Base-by-base conservation (phyloP, 768 basidiomycete genomes). In the Termitomyces sp. region DNA sequence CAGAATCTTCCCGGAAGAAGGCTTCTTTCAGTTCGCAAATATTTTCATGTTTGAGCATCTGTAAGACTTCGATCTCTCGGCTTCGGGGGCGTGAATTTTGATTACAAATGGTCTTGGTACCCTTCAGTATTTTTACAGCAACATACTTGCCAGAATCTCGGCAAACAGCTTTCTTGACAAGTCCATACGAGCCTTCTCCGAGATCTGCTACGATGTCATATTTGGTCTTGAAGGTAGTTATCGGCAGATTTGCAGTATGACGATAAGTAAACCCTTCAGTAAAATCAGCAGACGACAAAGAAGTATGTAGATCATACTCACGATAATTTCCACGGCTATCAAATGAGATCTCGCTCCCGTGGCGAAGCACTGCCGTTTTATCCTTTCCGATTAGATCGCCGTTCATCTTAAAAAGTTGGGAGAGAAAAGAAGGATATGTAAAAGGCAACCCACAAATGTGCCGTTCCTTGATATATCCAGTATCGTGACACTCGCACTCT, bases 161-260 rank as follows among this genome's bases (percentile, higher is more conserved):
- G 62, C 84, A 79, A 44, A 94, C 74, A 1, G 90, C 93, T 67
- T 88, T 89, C 74, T 85, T 81, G 27, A 98, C 96, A 14, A 86
- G 87, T 7, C 94, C 96, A 67, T 95, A 98, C 3, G 92, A 86
- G 7, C 96, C 96, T 61, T 86, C 86, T 51, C 96, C 96, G 4
- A 98, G 81, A 67, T 89, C 83, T 51, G 74, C 67, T 34, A 77
- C 73, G 39, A 90, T 63, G 60, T 90, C 88, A 66, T 91, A 91
- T 53, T 76, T 71, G 0, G 78, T 78, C 64, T 84, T 80, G 5
- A 91, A 69, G 3, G 82, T 83, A 4, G 74, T 75, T n/a, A 68
- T 69, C 0, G 80, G 74, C 17, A 72, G 70, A 28, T 66, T 72
- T 4, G 85, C 84, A 11, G 78, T 75, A 61, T 86, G 83, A 12